Percentiles rank a stretch among this genome's conserved stretches.
Conservation (phyloP, 257 asterid species). For the Voacanga thouarsii region DNA sequence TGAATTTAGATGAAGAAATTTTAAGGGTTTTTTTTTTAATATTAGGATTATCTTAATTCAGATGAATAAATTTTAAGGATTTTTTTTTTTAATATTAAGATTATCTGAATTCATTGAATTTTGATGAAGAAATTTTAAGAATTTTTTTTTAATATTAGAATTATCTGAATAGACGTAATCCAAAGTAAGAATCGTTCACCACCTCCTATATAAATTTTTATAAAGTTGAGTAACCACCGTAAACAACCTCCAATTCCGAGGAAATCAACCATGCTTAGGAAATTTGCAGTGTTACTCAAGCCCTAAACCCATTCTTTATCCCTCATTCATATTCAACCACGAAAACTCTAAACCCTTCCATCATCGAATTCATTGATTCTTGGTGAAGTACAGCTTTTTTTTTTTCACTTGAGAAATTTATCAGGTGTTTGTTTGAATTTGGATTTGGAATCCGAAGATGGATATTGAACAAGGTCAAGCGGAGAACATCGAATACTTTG, state of each 20-base stretch:
- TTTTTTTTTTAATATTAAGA: too few relatives aligned
- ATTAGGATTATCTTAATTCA: too few relatives aligned
- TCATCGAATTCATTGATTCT: not conserved
- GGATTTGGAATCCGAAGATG: slow-evolving; percentile 37
- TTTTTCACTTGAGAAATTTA: not conserved
- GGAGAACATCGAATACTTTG: slow-evolving; percentile 73
- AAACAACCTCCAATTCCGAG: too few relatives aligned
- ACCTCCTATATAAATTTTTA: not conserved
- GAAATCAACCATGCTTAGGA: not conserved
- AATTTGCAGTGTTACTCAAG: slow-evolving; percentile 1
- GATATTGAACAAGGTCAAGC: slow-evolving; percentile 86
- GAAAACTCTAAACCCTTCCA: slow-evolving; percentile 11
- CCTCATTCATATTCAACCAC: not conserved
- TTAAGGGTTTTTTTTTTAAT: too few relatives aligned
- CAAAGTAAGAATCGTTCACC: not conserved
- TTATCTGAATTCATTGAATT: too few relatives aligned
- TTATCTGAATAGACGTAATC: too few relatives aligned
- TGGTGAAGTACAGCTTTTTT: not conserved
- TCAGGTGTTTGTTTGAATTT: not conserved
- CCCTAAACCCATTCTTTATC: not conserved
- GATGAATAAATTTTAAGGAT: too few relatives aligned
- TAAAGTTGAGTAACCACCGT: not conserved
- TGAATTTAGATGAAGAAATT: too few relatives aligned
- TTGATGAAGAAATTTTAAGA: too few relatives aligned
- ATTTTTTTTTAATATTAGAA: too few relatives aligned